phyloP scores from a whole-genome alignment of 306 rosid species.

The Aeschynomene evenia region DNA sequence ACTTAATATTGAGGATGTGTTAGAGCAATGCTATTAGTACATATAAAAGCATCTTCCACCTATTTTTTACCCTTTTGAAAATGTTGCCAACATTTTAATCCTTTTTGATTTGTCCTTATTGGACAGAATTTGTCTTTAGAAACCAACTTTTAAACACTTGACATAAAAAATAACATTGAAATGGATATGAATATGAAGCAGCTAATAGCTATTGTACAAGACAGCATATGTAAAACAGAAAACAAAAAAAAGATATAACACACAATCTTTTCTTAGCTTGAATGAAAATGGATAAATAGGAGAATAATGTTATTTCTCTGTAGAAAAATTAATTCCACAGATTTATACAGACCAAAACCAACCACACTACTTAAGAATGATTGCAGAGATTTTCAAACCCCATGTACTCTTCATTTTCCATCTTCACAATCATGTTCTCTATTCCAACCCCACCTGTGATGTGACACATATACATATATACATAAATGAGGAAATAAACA shows the following conservation, averaged over 20 bases:
- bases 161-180: constrained; percentile 3
- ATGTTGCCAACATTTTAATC: no score
- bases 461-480: no score
- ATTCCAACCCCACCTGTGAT: constrained; percentile 78
- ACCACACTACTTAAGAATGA: constrained; percentile 38
- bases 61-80: no score
- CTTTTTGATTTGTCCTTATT: not conserved
- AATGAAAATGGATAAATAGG: constrained; percentile 27
- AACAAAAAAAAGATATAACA: constrained; percentile 5
- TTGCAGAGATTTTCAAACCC: constrained; percentile 66
- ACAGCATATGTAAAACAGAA: no score
- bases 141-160: not conserved
- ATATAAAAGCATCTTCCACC: no score
- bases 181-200: constrained; percentile 12
- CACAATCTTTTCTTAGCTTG: constrained; percentile 20
- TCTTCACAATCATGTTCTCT: constrained; percentile 66
- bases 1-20: no score
- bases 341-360: not conserved
- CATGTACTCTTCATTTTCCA: constrained; percentile 72
- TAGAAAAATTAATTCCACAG: constrained; percentile 12
- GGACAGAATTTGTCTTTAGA: not conserved
- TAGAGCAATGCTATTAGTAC: no score
- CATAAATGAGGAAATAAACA: not conserved
- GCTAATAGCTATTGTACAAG: constrained; percentile 10
- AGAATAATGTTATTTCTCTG: constrained; percentile 12